Evolutionary conservation across 371 early-diverging fungal genomes (phyloP).

Genomic region (Funneliformis caledonium): DNA sequence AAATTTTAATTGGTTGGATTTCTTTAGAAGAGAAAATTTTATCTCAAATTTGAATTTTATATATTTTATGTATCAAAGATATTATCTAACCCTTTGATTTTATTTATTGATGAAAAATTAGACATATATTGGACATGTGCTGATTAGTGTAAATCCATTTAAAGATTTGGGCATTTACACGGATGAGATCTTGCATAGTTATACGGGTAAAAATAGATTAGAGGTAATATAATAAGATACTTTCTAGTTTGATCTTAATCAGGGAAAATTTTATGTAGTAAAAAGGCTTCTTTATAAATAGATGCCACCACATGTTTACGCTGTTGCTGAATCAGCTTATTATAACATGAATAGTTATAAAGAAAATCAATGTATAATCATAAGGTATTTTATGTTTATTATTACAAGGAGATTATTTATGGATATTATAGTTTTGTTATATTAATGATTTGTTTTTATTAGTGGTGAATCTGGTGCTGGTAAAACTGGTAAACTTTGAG

Average conservation of each 20-base stretch:
- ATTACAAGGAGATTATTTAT: constrained; percentile 46
- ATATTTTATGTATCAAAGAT: not conserved
- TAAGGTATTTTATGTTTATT: constrained; percentile 59
- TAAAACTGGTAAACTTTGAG: constrained; percentile 73
- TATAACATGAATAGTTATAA: constrained; percentile 96
- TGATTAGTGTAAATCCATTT: constrained; percentile 90
- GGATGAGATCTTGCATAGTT: constrained; percentile 70
- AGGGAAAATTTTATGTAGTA: not conserved
- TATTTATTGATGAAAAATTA: constrained; percentile 43
- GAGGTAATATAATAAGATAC: constrained; percentile 57
- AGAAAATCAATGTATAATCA: constrained; percentile 98
- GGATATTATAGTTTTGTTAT: not conserved
- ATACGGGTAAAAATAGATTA: constrained; percentile 82
- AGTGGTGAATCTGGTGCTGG: constrained; percentile 92
- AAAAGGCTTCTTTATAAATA: constrained; percentile 40
- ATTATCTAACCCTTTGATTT: not conserved
- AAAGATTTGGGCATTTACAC: constrained; percentile 85
- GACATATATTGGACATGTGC: constrained; percentile 89
- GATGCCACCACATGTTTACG: constrained; percentile 88
- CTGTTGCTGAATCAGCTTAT: constrained; percentile 85
- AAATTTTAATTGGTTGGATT: not conserved
- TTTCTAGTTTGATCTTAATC: not conserved
- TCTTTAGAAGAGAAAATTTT: not conserved
- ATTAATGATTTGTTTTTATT: constrained; percentile 1
- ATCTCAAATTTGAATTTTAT: not conserved